Base-by-base conservation (phyloP, 352 stramenopile genomes). In the Phytopythium oedochilum region DNA sequence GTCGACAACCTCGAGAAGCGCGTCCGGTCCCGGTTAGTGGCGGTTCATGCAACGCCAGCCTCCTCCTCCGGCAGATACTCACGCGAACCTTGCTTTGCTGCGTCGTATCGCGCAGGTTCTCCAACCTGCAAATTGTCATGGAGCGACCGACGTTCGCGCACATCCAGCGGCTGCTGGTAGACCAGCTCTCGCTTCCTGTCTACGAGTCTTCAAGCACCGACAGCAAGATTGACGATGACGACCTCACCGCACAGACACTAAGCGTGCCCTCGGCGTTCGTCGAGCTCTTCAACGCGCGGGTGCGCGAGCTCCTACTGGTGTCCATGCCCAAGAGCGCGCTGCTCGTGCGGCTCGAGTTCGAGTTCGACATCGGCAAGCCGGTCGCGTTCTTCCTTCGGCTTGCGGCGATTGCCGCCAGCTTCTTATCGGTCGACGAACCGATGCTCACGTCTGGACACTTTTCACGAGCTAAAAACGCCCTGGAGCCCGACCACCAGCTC, bases 1-100 rank as follows among this genome's bases (percentile, higher is more conserved):
- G 70, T 92, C 32, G 78, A 90, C 50, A 79, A 88, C 51, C 59
- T 94, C 10, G 84, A 94, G 60, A 92, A 92, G 48, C 76, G 84
- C 47, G 84, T 94, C 23, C 82, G 78, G 14, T 92, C 82, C 20
- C 66, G 81, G 80, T 91, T 20, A 8, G 40, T 46, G 2, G 23
- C 8, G 39, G 10, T n/a, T 4, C n/a, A n/a, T n/a, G n/a, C n/a
- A n/a, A n/a, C n/a, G n/a, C n/a, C 44, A 23, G 63, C 31, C 29
- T 5, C 10, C 29, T 34, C 29, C 29, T 5, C 10, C 29, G 10
- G 10, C 29, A 11, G 29, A 34, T 5, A 34, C 29, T 5, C 29
- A 10, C 29, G 5, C 29, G 29, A 11, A 34, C 10, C 29, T 5
- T 42, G 36, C 15, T 7, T 6, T 28, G 15, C 18, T 14, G 8